These are phyloP conservation scores for Aspergillus fructus DNA, from an alignment of 2,329 filamentous ascomycete species.

Conservation along the genomic window DNA sequence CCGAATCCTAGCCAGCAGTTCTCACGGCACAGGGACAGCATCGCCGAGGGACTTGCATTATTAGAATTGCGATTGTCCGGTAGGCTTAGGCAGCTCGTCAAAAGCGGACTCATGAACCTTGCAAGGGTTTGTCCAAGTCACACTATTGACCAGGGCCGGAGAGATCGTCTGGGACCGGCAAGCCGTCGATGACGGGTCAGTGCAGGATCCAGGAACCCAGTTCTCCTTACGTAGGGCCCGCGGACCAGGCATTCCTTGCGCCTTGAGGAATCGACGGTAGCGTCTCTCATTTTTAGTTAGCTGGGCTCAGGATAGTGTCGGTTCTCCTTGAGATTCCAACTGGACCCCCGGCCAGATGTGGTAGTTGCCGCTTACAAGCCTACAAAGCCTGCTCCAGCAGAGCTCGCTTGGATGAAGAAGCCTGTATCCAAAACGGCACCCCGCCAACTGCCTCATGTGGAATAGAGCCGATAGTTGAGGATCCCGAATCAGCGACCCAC, in stretches of 20 bases:
- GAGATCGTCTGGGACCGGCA: conserved; percentile 7
- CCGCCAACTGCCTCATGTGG: conserved; percentile 15
- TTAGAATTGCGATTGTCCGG: conserved; percentile 3
- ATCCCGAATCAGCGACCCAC: conserved; percentile 5
- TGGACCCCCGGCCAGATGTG: no score
- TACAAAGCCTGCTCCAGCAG: not conserved
- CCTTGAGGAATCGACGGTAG: no score
- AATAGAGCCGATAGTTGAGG: conserved; percentile 12
- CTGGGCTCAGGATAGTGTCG: no score
- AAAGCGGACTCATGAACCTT: not conserved
- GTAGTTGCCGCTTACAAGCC: no score
- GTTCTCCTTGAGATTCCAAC: no score
- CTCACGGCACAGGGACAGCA: not conserved
- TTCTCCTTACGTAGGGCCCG: not conserved
- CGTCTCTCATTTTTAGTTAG: no score
- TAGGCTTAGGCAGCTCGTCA: not conserved
- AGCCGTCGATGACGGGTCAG: conserved; percentile 1
- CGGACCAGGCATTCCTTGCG: not conserved
- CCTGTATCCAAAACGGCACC: not conserved
- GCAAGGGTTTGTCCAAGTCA: not conserved
- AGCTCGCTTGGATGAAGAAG: conserved; percentile 1
- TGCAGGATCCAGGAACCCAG: not conserved
- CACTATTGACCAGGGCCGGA: not conserved
- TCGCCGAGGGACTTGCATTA: not conserved
- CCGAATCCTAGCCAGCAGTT: not conserved